Base-by-base conservation (phyloP, 257 asterid species). In the Catharanthus roseus region DNA sequence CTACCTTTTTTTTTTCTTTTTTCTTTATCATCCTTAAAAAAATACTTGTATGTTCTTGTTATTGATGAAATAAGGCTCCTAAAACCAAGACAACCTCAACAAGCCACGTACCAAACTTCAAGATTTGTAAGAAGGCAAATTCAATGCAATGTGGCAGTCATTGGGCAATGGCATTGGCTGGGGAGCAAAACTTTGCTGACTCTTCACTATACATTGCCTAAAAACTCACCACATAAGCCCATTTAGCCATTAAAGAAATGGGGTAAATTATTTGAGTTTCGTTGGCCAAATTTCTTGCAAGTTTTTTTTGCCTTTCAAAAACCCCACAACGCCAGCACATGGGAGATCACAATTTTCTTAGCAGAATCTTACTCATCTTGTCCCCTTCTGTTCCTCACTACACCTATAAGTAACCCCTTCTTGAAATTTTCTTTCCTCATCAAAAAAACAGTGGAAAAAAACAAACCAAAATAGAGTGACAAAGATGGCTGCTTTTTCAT, bases 401-500 rank as follows among this genome's bases (percentile, higher is more conserved):
- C n/a, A n/a, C n/a, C n/a, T n/a, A n/a, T n/a, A n/a, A n/a, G n/a
- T n/a, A n/a, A n/a, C n/a, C n/a, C n/a, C n/a, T n/a, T n/a, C n/a
- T n/a, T n/a, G n/a, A n/a, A n/a, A n/a, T n/a, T n/a, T n/a, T n/a
- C n/a, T 1, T 19, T 65, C 64, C 16, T 39, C 53, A 68, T 50
- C 71, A 67, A 31, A 44, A 38, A 7, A 54, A 16, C 42, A 38
- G 42, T 13, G 34, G 23, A 61, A 38, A 66, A 10, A 54, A 38
- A 38, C 3, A 38, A 38, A 38, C 42, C 7, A n/a, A n/a, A n/a
- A n/a, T n/a, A n/a, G n/a, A n/a, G n/a, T n/a, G n/a, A n/a, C 5
- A 24, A 62, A 67, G 31, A 81, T 81, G 85, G 63, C 81, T 42
- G 56, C n/a, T 41, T 70, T 55, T 71, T 56, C 79, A 44, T 69